phyloP scores from a whole-genome alignment of 2,329 filamentous ascomycete species.

The Pseudodiploospora longispora region DNA sequence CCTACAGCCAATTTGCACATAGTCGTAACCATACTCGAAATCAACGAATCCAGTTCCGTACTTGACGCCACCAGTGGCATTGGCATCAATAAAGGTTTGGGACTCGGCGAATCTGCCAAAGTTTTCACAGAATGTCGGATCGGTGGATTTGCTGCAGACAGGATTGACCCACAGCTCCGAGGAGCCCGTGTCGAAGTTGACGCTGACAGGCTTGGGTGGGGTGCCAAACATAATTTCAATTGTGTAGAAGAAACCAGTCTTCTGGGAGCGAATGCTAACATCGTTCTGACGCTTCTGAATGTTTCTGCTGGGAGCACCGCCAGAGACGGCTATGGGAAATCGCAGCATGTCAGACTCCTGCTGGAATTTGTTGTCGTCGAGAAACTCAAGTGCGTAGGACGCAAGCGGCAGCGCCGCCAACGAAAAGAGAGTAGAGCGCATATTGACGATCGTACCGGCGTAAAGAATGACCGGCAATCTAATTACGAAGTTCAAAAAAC shows the following conservation, averaged over 20 bases:
- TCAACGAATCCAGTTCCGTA: conserved; percentile 25
- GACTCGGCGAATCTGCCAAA: conserved; percentile 24
- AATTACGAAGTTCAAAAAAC: background rate
- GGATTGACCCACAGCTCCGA: conserved; percentile 36
- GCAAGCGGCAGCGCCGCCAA: conserved; percentile 21
- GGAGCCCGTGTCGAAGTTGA: conserved; percentile 35
- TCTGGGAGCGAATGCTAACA: conserved; percentile 15
- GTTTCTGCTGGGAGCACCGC: conserved; percentile 19
- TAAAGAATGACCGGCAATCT: conserved; percentile 18
- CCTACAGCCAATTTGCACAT: conserved; percentile 25
- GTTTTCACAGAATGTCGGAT: conserved; percentile 18
- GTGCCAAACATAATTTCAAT: conserved; percentile 30
- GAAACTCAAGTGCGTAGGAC: conserved; percentile 13
- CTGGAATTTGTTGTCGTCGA: conserved; percentile 15
- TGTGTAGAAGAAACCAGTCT: conserved; percentile 28
- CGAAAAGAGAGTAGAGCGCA: conserved; percentile 23
- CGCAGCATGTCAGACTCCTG: conserved; percentile 19
- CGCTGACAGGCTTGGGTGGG: conserved; percentile 28
- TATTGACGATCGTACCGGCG: conserved; percentile 14
- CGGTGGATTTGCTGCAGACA: conserved; percentile 23
- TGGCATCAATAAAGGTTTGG: conserved; percentile 20
- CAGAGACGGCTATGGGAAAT: conserved; percentile 20
- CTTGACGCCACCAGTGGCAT: conserved; percentile 17
- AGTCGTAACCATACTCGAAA: conserved; percentile 26
- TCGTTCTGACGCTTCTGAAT: conserved; percentile 22